Evolutionary conservation across 1,139 yeast species (phyloP), one percentile per base, ranked within the genome.

Genomic region (Yamadazyma diddensiae): DNA sequence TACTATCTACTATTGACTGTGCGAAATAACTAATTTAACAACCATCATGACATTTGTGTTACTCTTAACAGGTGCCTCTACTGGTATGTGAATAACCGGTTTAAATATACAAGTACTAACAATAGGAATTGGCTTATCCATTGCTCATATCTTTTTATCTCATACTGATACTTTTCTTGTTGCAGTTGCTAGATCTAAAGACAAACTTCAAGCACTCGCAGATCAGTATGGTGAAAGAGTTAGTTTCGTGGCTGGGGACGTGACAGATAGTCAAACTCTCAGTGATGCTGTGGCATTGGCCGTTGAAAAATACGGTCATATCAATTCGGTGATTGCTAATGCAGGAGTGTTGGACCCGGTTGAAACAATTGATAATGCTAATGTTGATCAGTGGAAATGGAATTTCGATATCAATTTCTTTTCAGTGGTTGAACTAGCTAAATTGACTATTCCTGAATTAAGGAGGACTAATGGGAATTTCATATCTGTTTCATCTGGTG

Each of bases 301-400:
- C 0, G 46, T 73, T 8, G 42, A 51, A 4, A 65, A 65, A 37
- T 81, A 73, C 50, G 92, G 88, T 3, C 62, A 65, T 20, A 60
- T 92, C 28, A 79, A 84, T 48, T 77, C 92, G 0, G 55, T 87
- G 5, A 72, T 92, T 28, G 80, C 88, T 37, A 90, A 92, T 59
- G 97, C 97, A 2, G 97, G 97, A 3, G 77, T 82, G 0, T 61
- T 92, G 39, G 90, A 79, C 16, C 96, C 97, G 0, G 95, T 90
- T 3, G 73, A 73, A 6, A 59, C 68, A 16, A 55, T 87, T 24
- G 79, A 59, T 26, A 52, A 58, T 26, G 70, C 79, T 5, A 61
- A 73, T 31, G 52, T 81, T 2, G 58, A 51, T 2, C 68, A 61
- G 16, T 85, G 96, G 94, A 76, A 70, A 43, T 51, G 53, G 29